Evolutionary conservation across 345 rosid genomes (phyloP).

Genomic region (Pugionium dolabratum): DNA sequence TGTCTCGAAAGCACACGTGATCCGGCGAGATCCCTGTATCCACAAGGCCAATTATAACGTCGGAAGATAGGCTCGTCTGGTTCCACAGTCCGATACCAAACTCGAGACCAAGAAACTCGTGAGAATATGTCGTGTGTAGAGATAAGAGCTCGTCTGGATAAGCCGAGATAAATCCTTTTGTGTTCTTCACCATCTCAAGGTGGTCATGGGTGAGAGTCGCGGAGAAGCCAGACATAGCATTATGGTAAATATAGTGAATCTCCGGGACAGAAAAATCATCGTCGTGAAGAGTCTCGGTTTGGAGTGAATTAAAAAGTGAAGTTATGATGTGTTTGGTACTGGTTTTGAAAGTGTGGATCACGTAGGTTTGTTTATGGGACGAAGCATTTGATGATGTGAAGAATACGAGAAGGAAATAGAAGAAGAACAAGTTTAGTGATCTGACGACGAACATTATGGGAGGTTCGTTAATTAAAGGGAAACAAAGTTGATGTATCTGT

Average conservation of each 20-base stretch:
- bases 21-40: slow-evolving; percentile 87
- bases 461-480: slow-evolving; percentile 23
- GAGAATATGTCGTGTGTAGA: slow-evolving; percentile 68
- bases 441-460: slow-evolving; percentile 40
- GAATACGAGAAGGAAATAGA: slow-evolving; percentile 13
- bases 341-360: slow-evolving; percentile 60
- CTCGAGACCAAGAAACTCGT: slow-evolving; percentile 65
- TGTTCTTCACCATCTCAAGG: slow-evolving; percentile 48
- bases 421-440: slow-evolving; percentile 27
- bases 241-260: slow-evolving; percentile 60
- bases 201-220: slow-evolving; percentile 58
- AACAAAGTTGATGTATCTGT: slow-evolving; percentile 26
- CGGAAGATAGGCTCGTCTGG: slow-evolving; percentile 44
- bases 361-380: slow-evolving; percentile 48
- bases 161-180: slow-evolving; percentile 59
- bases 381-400: slow-evolving; percentile 44
- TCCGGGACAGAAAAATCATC: slow-evolving; percentile 39
- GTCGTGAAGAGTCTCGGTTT: slow-evolving; percentile 31
- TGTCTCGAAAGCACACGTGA: slow-evolving; percentile 66
- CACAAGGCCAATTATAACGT: slow-evolving; percentile 65
- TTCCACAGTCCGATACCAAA: slow-evolving; percentile 59
- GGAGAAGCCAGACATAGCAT: slow-evolving; percentile 64
- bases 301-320: slow-evolving; percentile 41
- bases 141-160: slow-evolving; percentile 56
- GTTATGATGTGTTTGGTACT: slow-evolving; percentile 39